A percentile compares a stretch with the other conserved stretches of the same genome.
These are phyloP conservation scores for Hansenula lynferdii DNA, from an alignment of 1,139 yeast genomes.

Conservation along the genomic window DNA sequence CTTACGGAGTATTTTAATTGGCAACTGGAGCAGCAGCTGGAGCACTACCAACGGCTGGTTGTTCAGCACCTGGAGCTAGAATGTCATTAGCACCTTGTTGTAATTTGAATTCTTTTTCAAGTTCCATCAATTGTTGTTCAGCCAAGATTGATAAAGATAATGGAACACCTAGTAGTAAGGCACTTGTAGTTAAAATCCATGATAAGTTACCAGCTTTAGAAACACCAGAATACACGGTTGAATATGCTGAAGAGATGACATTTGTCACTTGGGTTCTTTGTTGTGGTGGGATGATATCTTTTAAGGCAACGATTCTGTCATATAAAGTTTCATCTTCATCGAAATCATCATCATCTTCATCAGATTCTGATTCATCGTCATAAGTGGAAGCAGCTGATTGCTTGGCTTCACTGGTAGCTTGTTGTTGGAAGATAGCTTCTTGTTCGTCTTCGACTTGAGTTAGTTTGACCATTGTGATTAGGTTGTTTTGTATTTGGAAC, in stretches of 20 bases:
- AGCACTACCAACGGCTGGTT: slow-evolving; percentile 25
- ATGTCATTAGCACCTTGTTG: slow-evolving; percentile 84
- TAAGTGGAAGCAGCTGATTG: slow-evolving; percentile 18
- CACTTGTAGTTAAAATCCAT: slow-evolving; percentile 84
- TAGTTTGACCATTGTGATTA: slow-evolving; percentile 58
- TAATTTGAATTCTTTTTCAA: slow-evolving; percentile 88
- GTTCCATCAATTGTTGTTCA: slow-evolving; percentile 89
- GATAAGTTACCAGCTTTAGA: slow-evolving; percentile 66
- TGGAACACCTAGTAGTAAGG: slow-evolving; percentile 88
- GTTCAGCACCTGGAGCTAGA: slow-evolving; percentile 71
- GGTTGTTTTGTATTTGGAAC: not conserved
- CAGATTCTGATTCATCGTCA: slow-evolving; percentile 49
- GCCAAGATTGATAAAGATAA: slow-evolving; percentile 82
- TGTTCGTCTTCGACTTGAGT: slow-evolving; percentile 63
- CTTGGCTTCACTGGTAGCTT: slow-evolving; percentile 21
- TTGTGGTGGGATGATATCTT: slow-evolving; percentile 86
- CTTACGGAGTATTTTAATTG: slow-evolving; percentile 1
- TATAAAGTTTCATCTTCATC: slow-evolving; percentile 74
- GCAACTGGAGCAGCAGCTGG: slow-evolving; percentile 22
- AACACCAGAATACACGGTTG: slow-evolving; percentile 41
- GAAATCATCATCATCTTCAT: slow-evolving; percentile 69
- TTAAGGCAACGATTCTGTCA: slow-evolving; percentile 87
- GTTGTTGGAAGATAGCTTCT: slow-evolving; percentile 32
- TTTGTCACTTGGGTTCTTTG: slow-evolving; percentile 50
- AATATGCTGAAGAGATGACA: slow-evolving; percentile 32